These are phyloP conservation scores for Colletotrichum shisoi DNA, from an alignment of 2,329 filamentous ascomycete genomes.

Conservation along the genomic window DNA sequence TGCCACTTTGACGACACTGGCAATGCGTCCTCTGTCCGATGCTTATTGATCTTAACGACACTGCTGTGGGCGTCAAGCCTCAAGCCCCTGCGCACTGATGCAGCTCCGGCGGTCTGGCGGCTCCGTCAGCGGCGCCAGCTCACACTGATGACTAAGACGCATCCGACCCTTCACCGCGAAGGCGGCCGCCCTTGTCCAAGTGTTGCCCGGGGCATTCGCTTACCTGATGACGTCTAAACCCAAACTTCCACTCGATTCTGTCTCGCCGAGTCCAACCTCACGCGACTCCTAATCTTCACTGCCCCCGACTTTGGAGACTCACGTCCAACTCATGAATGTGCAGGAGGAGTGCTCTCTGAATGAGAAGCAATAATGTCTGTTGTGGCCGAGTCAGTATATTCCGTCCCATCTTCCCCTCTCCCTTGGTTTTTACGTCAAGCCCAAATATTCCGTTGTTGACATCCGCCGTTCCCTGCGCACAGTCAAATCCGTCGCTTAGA, in stretches of 20 bases:
- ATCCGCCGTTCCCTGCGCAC: constrained; percentile 40
- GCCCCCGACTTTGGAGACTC: constrained; percentile 4
- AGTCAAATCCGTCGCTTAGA: constrained; percentile 71
- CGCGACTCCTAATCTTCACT: constrained; percentile 28
- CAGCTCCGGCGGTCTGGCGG: constrained; percentile 16
- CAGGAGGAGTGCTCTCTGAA: constrained; percentile 36
- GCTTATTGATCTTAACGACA: background rate
- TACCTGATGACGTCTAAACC: constrained; percentile 34
- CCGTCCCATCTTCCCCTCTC: constrained; percentile 21
- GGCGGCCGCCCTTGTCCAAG: constrained; percentile 11
- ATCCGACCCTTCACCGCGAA: constrained; percentile 10
- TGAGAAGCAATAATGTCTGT: constrained; percentile 51
- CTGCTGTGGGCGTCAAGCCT: background rate
- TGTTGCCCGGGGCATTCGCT: constrained; percentile 37
- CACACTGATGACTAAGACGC: constrained; percentile 25
- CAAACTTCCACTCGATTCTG: constrained; percentile 18
- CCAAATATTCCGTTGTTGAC: constrained; percentile 32
- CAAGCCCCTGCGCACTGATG: constrained; percentile 1
- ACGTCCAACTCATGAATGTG: constrained; percentile 29
- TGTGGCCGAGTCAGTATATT: constrained; percentile 56
- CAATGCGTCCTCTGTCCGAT: background rate
- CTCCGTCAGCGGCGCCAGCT: constrained; percentile 33
- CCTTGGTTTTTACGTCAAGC: constrained; percentile 16
- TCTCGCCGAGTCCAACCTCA: constrained; percentile 18
- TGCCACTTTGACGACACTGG: background rate